Percentiles rank a stretch among this genome's conserved stretches.
phyloP scores from a whole-genome alignment of 371 early-diverging fungal species.

The Mortierella sp. region DNA sequence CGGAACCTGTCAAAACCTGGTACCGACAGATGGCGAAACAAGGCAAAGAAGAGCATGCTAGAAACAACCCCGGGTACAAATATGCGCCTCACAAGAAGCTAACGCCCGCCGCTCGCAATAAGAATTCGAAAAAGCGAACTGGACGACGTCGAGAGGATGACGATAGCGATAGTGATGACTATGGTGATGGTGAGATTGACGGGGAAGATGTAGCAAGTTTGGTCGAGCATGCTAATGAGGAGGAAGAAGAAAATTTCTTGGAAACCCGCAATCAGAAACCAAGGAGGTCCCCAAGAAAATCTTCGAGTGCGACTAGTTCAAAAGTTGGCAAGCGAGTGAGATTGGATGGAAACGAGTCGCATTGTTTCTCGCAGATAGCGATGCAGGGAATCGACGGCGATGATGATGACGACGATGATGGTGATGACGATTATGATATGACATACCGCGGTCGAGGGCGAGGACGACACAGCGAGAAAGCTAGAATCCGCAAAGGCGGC shows the following conservation, averaged over 20 bases:
- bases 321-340: background rate
- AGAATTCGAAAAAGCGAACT: too few relatives aligned
- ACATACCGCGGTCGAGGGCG: background rate
- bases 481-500: background rate
- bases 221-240: background rate
- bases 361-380: background rate
- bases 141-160: background rate
- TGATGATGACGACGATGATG: too few relatives aligned
- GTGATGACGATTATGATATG: background rate
- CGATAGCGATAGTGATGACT: background rate
- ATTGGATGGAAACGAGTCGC: background rate
- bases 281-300: background rate
- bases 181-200: background rate
- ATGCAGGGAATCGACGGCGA: background rate
- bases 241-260: background rate
- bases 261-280: background rate
- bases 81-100: constrained; percentile 40
- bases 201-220: background rate
- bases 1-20: constrained; percentile 40
- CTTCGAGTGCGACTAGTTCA: too few relatives aligned
- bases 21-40: constrained; percentile 38
- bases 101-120: too few relatives aligned
- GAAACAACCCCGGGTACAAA: constrained; percentile 44
- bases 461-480: background rate
- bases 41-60: constrained; percentile 48